Evolutionary conservation across 2,329 filamentous ascomycete species (phyloP), one percentile per base, ranked within the genome.

Genomic region (Fusarium sp.): DNA sequence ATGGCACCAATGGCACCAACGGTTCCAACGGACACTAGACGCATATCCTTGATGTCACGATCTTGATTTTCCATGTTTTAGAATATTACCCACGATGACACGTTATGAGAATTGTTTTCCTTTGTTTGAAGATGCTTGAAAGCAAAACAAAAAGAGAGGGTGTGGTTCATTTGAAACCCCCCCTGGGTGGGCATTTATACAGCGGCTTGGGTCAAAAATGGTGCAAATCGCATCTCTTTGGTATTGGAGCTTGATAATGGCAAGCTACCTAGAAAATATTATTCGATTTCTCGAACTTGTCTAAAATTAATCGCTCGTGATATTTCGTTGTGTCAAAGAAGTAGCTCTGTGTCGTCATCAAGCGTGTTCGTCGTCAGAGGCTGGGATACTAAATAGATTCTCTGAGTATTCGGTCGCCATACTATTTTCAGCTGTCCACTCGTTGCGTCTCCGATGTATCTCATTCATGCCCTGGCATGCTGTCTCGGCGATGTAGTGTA

Each of bases 401-500:
- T 78, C 75, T 9, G 71, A 71, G 48, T 76, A 78, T 43, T 77
- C 77, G 24, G 74, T 73, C 9, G 73, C 74, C 70, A 75, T 70
- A 50, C 71, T 71, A 28, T 71, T 74, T n/a, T 68, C 73, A 10
- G 74, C 64, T 7, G 71, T 72, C 71, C 71, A 75, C 52, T 77
- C 75, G 24, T 71, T 75, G 15, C 77, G 68, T 20, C 76, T 73
- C 22, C 66, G 65, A 49, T 87, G 78, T 32, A 82, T 76, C 72
- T 81, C 77, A 35, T 78, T 79, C 79, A 83, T 81, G 28, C 80
- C 82, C 52, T 78, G 76, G 60, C 78, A 81, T 6, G 81, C 80
- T 53, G 75, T 81, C 61, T 83, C 78, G 14, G 80, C 80, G 58
- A 84, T 83, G 47, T 78, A 76, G 53, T 82, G 80, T 58, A 84